Percentiles rank a stretch among this genome's conserved stretches.
Conservation (phyloP, 768 basidiomycete species). For the Mycena capillaripes region DNA sequence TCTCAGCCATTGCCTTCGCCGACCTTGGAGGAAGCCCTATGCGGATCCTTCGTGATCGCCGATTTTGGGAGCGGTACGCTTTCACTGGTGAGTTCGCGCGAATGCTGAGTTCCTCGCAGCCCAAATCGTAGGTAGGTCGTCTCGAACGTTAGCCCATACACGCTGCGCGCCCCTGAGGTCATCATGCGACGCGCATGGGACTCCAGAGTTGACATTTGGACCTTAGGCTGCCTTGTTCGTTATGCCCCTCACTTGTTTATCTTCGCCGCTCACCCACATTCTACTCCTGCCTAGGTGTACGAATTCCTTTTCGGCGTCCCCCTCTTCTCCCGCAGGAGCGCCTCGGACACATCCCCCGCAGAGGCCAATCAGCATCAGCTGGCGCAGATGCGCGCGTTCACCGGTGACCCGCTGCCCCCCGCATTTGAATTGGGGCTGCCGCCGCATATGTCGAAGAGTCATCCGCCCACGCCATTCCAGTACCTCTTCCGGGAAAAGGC, state of each 20-base stretch:
- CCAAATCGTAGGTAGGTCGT: slow-evolving; percentile 3
- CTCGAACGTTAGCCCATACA: neutral
- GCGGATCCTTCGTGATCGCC: slow-evolving; percentile 9
- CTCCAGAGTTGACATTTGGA: slow-evolving; percentile 35
- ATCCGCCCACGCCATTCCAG: neutral
- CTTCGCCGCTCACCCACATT: neutral
- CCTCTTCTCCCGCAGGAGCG: slow-evolving; percentile 20
- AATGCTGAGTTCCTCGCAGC: slow-evolving; percentile 9
- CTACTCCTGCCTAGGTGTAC: slow-evolving; percentile 19
- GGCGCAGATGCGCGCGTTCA: slow-evolving; percentile 5
- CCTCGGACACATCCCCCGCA: neutral
- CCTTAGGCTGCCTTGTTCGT: slow-evolving; percentile 37
- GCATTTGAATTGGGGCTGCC: neutral
- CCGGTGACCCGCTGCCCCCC: neutral
- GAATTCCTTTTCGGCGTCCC: slow-evolving; percentile 21
- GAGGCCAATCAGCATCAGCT: neutral
- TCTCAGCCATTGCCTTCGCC: slow-evolving; percentile 31
- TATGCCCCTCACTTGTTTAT: neutral
- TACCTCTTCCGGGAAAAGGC: neutral
- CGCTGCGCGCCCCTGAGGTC: slow-evolving; percentile 34
- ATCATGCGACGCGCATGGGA: slow-evolving; percentile 27
- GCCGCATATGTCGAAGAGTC: neutral
- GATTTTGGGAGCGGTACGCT: slow-evolving; percentile 35
- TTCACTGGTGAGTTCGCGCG: neutral
- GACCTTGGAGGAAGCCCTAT: slow-evolving; percentile 18